A percentile compares a stretch with the other conserved stretches of the same genome.
These are phyloP conservation scores for Kwoniella mangroviensis DNA, from an alignment of 768 basidiomycete genomes.

Conservation along the genomic window DNA sequence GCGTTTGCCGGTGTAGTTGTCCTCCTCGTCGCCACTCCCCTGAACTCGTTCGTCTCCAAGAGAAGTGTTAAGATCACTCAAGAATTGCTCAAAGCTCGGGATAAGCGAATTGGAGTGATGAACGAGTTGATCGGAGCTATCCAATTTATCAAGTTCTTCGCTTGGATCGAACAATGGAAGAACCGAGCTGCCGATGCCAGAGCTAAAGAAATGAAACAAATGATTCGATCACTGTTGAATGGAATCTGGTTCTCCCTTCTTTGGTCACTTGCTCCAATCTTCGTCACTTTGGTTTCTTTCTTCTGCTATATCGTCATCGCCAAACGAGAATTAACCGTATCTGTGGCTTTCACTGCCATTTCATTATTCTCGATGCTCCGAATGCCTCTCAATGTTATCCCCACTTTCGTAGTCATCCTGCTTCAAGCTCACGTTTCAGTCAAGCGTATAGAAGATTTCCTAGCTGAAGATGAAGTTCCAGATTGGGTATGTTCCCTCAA, in stretches of 20 bases:
- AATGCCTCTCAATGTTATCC: constrained; percentile 75
- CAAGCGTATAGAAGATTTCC: constrained; percentile 70
- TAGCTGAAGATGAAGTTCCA: constrained; percentile 75
- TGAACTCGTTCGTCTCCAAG: constrained; percentile 71
- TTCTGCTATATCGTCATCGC: constrained; percentile 72
- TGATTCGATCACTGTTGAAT: constrained; percentile 66
- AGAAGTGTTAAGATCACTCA: constrained; percentile 63
- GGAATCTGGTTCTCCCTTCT: constrained; percentile 71
- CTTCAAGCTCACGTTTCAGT: constrained; percentile 71
- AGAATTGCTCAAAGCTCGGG: constrained; percentile 62
- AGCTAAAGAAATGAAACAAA: constrained; percentile 70
- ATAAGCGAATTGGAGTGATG: constrained; percentile 76
- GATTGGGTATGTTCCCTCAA: constrained; percentile 72
- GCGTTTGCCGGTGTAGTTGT: constrained; percentile 79
- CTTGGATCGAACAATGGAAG: constrained; percentile 78
- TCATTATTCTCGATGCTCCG: constrained; percentile 81
- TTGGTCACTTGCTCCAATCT: constrained; percentile 76
- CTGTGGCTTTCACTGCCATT: constrained; percentile 85
- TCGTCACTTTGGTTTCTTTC: constrained; percentile 82
- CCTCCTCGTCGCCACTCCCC: constrained; percentile 69
- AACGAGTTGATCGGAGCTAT: constrained; percentile 70
- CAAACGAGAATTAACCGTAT: constrained; percentile 74
- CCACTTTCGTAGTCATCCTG: constrained; percentile 67
- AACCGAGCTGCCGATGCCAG: constrained; percentile 64
- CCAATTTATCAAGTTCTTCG: constrained; percentile 64